Evolutionary conservation across 225 moss, liverwort and hornwort species (phyloP).

Genomic region (Lunularia cruciata): DNA sequence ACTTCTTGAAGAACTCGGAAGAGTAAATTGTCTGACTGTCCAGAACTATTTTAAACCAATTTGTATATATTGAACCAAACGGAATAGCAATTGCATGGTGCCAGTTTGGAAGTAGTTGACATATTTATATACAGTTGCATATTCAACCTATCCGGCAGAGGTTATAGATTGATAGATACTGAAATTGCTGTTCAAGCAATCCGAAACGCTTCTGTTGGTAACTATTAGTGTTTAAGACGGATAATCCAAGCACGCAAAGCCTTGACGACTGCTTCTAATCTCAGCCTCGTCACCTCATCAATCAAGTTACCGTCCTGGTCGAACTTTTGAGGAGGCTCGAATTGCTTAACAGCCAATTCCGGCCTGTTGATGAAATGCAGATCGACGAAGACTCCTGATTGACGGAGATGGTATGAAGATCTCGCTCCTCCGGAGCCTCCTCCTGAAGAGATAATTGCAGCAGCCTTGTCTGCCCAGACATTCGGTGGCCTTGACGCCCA

Average conservation of each 20-base stretch:
- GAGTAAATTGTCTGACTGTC: too few species aligned
- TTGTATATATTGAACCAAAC: too few species aligned
- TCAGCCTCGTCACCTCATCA: constrained; percentile 12
- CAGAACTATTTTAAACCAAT: too few species aligned
- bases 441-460: constrained; percentile 28
- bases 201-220: too few species aligned
- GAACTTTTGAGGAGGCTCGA: constrained; percentile 30
- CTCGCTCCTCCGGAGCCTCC: constrained; percentile 33
- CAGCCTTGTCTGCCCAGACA: constrained; percentile 33
- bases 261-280: constrained; percentile 16
- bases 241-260: constrained; percentile 29
- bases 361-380: constrained; percentile 43
- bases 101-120: too few species aligned
- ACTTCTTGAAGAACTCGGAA: too few species aligned
- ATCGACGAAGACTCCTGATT: constrained; percentile 29
- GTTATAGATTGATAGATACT: too few species aligned
- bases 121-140: too few species aligned
- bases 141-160: too few species aligned
- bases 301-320: constrained; percentile 28
- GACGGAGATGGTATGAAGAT: constrained; percentile 32
- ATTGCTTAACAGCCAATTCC: constrained; percentile 24
- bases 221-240: constrained; percentile 13
- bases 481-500: constrained; percentile 40
- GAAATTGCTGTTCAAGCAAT: too few species aligned
- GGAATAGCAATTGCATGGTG: too few species aligned